Base-by-base conservation (phyloP, 441 rosid species). In the Manihot esculenta region DNA sequence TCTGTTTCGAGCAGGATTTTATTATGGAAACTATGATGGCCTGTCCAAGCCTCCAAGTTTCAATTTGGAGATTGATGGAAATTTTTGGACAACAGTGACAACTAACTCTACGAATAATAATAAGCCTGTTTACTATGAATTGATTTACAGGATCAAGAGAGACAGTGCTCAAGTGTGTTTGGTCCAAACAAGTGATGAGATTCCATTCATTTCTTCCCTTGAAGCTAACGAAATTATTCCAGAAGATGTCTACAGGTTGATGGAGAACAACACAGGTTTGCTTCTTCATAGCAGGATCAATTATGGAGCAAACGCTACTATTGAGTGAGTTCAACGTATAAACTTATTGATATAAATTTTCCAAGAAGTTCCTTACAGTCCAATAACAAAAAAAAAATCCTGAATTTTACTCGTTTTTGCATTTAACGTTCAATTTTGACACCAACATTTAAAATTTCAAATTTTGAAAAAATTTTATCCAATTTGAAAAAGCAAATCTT, bases 151-250 rank as follows among this genome's bases (percentile, higher is more conserved):
- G 45, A 17, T 57, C 0, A 38, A 10, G 18, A 9, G 49, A 20
- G 44, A 59, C 5, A 30, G 13, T 21, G 21, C 74, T 15, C 64
- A 17, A 0, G 38, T 74, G 45, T 79, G 85, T 20, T 67, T 77
- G 38, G 71, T 67, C 6, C 56, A 71, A 10, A 56, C 21, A 0
- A 20, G 33, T 26, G 35, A 38, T 12, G 62, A 33, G 5, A 54
- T 69, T 50, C 83, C 83, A 3, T 82, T 79, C 59, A 75, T 82
- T 61, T 78, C 80, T 12, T 68, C 76, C 1, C 54, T 78, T 53
- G 83, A 77, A 63, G 68, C 66, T 3, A 58, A n/a, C 5, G 1
- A 17, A 1, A 3, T 21, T 1, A 5, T 59, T 26, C 1, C n/a
- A 6, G 48, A 10, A 13, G 15, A 21, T 7, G 17, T 17, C 11